Percentiles rank a stretch among this genome's conserved stretches.
Conservation (phyloP, 2,329 filamentous ascomycete species). For the Aspergillus sp. region DNA sequence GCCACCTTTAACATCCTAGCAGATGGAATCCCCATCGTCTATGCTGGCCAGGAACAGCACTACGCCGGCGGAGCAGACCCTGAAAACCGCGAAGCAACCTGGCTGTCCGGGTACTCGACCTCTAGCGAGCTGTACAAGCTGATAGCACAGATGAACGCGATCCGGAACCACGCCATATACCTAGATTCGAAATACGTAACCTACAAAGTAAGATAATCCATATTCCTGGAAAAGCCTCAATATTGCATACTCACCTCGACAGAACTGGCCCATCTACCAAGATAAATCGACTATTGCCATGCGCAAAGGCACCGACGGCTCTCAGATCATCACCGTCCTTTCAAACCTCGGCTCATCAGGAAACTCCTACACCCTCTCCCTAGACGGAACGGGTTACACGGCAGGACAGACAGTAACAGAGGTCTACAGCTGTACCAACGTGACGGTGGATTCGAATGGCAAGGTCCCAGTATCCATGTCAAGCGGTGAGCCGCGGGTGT, state of each 20-base stretch:
- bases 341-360: slow-evolving; percentile 35
- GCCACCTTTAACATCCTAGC: slow-evolving; percentile 56
- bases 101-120: slow-evolving; percentile 50
- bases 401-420: slow-evolving; percentile 22
- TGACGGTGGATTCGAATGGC: slow-evolving; percentile 40
- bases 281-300: slow-evolving; percentile 42
- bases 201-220: slow-evolving; percentile 22
- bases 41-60: slow-evolving; percentile 65
- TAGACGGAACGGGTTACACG: slow-evolving; percentile 19
- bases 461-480: slow-evolving; percentile 41
- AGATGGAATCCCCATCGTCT: slow-evolving; percentile 61
- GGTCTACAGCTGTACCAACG: slow-evolving; percentile 34
- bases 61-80: slow-evolving; percentile 50
- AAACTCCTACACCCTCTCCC: slow-evolving; percentile 18
- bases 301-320: slow-evolving; percentile 38
- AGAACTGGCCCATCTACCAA: slow-evolving; percentile 40
- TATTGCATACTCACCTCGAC: not conserved
- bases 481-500: slow-evolving; percentile 39
- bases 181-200: slow-evolving; percentile 36
- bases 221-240: not conserved
- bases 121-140: slow-evolving; percentile 46
- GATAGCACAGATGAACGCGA: slow-evolving; percentile 46
- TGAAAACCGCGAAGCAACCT: slow-evolving; percentile 54
- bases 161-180: slow-evolving; percentile 43
- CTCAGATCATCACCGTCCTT: slow-evolving; percentile 37